Base-by-base conservation (phyloP, 768 basidiomycete species). In the Termitomyces sp. region DNA sequence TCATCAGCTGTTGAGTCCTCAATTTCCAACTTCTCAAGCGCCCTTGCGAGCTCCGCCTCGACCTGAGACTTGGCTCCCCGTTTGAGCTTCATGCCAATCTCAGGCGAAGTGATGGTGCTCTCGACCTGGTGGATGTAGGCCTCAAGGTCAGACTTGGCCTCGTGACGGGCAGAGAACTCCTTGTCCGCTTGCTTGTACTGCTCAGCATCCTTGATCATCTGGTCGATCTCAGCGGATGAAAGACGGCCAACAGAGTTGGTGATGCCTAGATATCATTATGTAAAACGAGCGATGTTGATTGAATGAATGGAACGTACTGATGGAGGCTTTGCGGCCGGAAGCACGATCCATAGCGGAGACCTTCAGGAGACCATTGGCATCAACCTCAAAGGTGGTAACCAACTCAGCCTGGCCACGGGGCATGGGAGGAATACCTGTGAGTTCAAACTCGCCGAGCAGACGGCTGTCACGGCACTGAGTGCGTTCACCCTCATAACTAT, bases 181-280 rank as follows among this genome's bases (percentile, higher is more conserved):
- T 94, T 97, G 83, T 94, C 91, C 28, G 89, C 92, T 70, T 86
- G 84, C 81, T 94, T 95, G 85, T 84, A 97, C 73, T 94, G 92
- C 74, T 98, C 96, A 53, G 97, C 93, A 69, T 98, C 96, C 82
- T 95, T 94, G 81, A 98, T 97, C 97, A 98, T 98, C 77, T 98
- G 95, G 68, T 98, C 95, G 62, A 99, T 99, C 82, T 99, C 97
- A 64, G 88, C 91, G 53, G 89, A 84, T 48, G 96, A 97, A 65
- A 99, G 85, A 77, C 97, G 95, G 63, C 97, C 97, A 69, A 98
- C 97, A 57, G 95, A 98, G 85, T 98, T 99, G 75, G 94, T 94
- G 74, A 98, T 96, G 75, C 87, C 89, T 91, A 60, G 7, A 62
- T 50, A 28, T 9, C 26, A 66, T 52, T 11, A 2, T 21, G 23